Base-by-base conservation (phyloP, 169 alveolate genomes). In the Cystoisospora suis region DNA sequence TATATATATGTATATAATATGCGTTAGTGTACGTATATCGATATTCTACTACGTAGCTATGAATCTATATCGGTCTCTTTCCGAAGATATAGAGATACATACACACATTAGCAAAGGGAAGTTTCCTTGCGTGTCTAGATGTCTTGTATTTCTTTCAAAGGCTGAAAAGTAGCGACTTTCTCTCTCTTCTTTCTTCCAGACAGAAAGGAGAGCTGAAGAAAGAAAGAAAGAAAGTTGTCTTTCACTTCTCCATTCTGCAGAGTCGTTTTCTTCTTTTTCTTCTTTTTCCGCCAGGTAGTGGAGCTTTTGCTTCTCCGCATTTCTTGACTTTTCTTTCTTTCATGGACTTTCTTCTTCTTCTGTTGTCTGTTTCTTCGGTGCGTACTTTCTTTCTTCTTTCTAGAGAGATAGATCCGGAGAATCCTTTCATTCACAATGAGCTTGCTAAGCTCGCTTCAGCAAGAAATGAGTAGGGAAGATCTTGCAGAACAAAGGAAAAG, bases 381-480 rank as follows among this genome's bases (percentile, higher is more conserved):
- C 9, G 9, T 49, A 12, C 61, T 20, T 49, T 9, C 2, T 23
- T n/a, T 65, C 5, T 44, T 6, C 44, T 2, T n/a, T 27, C 34
- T 44, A 65, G 77, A 44, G 77, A 65, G 77, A 65, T 65, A 44
- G 45, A 65, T 36, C 77, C 77, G 36, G 5, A 0, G 42, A 44
- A 65, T 27, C 77, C 77, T 44, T 65, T 65, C 77, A 44, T 65
- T 20, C n/a, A 65, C 77, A 65, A 65, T n/a, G 77, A 65, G 12
- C 77, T 65, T 44, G 77, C 77, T 2, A 4, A 44, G 34, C 77
- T 65, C 20, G 23, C n/a, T 20, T 36, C 77, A 1, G 77, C 77
- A 5, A 36, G 77, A 58, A 58, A 58, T 58, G 40, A 34, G 72
- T 58, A 58, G 3, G n/a, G 65, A 53, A 9, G 65, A 53, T 15